Evolutionary conservation across 2,329 filamentous ascomycete species (phyloP).

Genomic region (Orbilia javanica): DNA sequence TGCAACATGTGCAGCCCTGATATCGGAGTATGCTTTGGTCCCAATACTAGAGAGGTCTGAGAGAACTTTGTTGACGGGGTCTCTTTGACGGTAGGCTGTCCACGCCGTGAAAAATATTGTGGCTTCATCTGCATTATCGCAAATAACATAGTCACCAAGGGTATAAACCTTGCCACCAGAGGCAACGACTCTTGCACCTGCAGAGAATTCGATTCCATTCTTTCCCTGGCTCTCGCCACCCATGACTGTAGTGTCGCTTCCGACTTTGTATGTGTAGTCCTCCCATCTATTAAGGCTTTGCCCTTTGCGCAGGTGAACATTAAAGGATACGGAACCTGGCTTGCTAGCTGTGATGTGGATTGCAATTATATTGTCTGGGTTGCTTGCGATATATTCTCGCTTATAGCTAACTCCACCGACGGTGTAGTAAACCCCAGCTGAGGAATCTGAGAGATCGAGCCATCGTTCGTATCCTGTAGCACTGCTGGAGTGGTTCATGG

Average conservation of each 20-base stretch:
- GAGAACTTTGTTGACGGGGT: constrained; percentile 53
- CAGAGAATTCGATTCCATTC: constrained; percentile 53
- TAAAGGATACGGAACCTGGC: constrained; percentile 49
- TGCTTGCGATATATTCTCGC: constrained; percentile 67
- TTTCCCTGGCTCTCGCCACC: constrained; percentile 57
- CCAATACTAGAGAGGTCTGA: constrained; percentile 56
- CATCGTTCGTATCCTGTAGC: constrained; percentile 65
- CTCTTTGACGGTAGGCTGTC: constrained; percentile 59
- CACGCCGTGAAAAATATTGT: constrained; percentile 60
- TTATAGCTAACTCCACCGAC: constrained; percentile 63
- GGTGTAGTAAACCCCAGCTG: constrained; percentile 65
- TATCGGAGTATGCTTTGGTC: constrained; percentile 13
- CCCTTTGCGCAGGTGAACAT: constrained; percentile 38
- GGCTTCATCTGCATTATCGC: constrained; percentile 59
- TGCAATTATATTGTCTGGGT: constrained; percentile 66
- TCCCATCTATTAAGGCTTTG: constrained; percentile 55
- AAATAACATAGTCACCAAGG: constrained; percentile 59
- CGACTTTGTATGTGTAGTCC: constrained; percentile 56
- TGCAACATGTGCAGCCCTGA: constrained; percentile 52
- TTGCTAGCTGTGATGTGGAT: constrained; percentile 61
- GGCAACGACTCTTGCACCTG: constrained; percentile 58
- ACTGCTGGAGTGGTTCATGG: constrained; percentile 64
- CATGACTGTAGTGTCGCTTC: constrained; percentile 43
- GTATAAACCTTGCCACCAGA: constrained; percentile 59
- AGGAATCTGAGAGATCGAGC: constrained; percentile 65